Evolutionary conservation across 2,329 filamentous ascomycete species (phyloP), one percentile per base, ranked within the genome.

Genomic region (Botrytis tulipae): DNA sequence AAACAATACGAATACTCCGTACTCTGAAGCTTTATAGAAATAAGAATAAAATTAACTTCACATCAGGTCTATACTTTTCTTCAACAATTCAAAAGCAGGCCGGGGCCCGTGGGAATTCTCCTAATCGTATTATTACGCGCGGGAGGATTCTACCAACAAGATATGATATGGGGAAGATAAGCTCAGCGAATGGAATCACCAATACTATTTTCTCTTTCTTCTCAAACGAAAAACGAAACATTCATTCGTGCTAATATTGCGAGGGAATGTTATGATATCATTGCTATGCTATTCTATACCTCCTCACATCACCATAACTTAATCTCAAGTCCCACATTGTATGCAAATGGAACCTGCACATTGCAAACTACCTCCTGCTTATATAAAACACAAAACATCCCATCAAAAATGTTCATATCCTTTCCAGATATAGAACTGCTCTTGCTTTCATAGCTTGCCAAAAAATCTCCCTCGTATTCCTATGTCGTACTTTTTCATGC

Each of bases 401-500:
- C 40, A 35, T 22, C 37, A 29, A 54, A 42, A 57, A 37, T 42
- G 37, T 42, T 32, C 18, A 32, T 42, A 20, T 57, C 65, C 35
- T 68, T 65, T 65, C 65, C 48, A 40, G 35, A 32, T 46, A 12
- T 12, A 60, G 40, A 60, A 70, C 29, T 22, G 22, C 51, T 46
- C 29, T 14, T 70, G 25, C 32, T 54, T 54, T n/a, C 40, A 54
- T 29, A 57, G 46, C 65, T 68, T n/a, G 65, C 46, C 37, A 67
- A 54, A 67, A 54, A 54, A n/a, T 22, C 14, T 42, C 48, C 59
- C 32, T 70, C 44, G 9, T 48, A 69, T 68, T 70, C 44, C 5
- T 25, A 69, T 68, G 20, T 40, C 63, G 51, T 69, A 46, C 63
- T 72, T 61, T 61, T 68, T 37, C 51, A 54, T 63, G 35, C 35